These are phyloP conservation scores for Clohesyomyces aquaticus DNA, from an alignment of 495 filamentous ascomycete genomes.

Conservation along the genomic window DNA sequence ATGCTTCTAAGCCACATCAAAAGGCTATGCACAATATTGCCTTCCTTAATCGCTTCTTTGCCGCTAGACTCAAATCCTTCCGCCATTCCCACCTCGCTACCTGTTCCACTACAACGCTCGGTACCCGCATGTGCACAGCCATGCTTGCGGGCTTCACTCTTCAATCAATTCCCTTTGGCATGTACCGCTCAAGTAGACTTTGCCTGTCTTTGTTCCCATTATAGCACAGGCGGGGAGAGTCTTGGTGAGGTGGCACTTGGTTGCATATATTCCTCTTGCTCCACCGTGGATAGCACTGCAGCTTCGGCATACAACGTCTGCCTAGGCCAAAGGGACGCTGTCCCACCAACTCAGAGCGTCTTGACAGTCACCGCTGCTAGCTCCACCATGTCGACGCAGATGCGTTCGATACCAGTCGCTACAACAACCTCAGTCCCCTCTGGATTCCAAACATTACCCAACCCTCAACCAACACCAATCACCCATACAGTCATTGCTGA, in stretches of 20 bases:
- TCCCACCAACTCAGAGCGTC: conserved; percentile 32
- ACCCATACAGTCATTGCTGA: conserved; percentile 13
- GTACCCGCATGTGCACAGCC: conserved; percentile 41
- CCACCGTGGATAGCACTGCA: conserved; percentile 18
- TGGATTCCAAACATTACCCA: conserved; percentile 2
- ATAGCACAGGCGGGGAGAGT: conserved; percentile 36
- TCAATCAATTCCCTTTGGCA: conserved; percentile 23
- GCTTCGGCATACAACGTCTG: conserved; percentile 39
- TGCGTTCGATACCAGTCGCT: neutral
- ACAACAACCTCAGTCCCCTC: conserved; percentile 7
- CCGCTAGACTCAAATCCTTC: conserved; percentile 28
- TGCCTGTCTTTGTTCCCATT: conserved; percentile 38
- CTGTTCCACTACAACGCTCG: conserved; percentile 21
- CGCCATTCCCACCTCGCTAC: conserved; percentile 21
- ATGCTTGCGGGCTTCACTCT: conserved; percentile 31
- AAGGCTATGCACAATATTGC: conserved; percentile 38
- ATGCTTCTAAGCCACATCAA: conserved; percentile 42
- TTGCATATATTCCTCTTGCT: conserved; percentile 39
- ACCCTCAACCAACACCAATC: neutral
- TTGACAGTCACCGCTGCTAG: conserved; percentile 31
- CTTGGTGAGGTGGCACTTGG: conserved; percentile 40
- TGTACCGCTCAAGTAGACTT: conserved; percentile 33
- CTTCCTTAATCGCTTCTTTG: conserved; percentile 34
- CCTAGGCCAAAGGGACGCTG: conserved; percentile 34
- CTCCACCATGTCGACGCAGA: conserved; percentile 3